Percentiles rank a stretch among this genome's conserved stretches.
These are phyloP conservation scores for Solanum chiquidenum DNA, from an alignment of 257 asterid species.

Conservation along the genomic window DNA sequence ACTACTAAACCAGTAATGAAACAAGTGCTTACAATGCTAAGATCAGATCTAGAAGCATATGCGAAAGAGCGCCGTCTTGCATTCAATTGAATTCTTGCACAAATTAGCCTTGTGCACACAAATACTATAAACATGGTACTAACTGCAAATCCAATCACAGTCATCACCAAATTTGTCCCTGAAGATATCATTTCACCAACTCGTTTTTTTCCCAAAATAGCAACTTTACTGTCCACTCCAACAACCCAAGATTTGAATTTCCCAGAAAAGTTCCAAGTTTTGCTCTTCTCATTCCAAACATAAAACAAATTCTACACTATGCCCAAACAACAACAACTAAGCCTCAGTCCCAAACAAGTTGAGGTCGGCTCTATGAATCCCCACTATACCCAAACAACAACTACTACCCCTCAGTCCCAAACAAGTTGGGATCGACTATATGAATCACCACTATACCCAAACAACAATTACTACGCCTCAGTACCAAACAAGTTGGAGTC, in stretches of 20 bases:
- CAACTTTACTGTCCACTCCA: background rate
- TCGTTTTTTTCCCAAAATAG: conserved; percentile 2
- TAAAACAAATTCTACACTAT: background rate
- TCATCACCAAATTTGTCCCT: conserved; percentile 74
- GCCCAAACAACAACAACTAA: background rate
- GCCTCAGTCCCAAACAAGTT: background rate
- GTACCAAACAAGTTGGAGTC: background rate
- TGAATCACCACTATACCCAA: background rate
- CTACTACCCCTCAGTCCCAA: background rate
- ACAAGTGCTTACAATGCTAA: conserved; percentile 49
- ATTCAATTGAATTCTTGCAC: conserved; percentile 62
- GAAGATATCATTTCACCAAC: conserved; percentile 40
- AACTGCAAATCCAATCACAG: conserved; percentile 71
- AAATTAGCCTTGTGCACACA: conserved; percentile 75
- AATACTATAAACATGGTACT: conserved; percentile 72
- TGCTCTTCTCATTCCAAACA: conserved; percentile 10
- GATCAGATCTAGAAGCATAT: conserved; percentile 54
- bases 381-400: background rate
- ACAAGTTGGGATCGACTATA: background rate
- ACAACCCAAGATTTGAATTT: conserved; percentile 8
- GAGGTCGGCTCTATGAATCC: background rate
- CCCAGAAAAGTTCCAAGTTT: conserved; percentile 9
- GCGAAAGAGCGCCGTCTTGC: conserved; percentile 36
- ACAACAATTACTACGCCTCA: background rate
- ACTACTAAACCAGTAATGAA: background rate